Evolutionary conservation across 208 protist species (phyloP), one percentile per base, ranked within the genome.

Genomic region (Acanthamoeba triangularis): DNA sequence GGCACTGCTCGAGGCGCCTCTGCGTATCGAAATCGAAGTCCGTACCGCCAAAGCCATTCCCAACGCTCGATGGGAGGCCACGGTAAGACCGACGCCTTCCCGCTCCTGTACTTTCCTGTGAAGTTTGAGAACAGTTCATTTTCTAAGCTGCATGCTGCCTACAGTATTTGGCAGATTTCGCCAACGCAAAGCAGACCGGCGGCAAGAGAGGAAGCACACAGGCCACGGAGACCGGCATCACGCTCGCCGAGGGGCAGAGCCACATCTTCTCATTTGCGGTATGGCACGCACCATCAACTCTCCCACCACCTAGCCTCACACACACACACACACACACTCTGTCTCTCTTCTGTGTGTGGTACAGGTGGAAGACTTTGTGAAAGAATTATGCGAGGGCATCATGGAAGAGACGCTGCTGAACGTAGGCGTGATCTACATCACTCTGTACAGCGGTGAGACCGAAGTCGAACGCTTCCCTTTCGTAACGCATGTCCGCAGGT

Each of bases 401-500:
- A 28, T 28, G 35, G 84, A 91, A n/a, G 49, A 91, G 52, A 49
- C 44, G n/a, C 6, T 91, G 28, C 35, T 91, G 84, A 91, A 91
- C 33, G 84, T 91, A 11, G 84, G 56, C 20, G 84, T 91, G 44
- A 37, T 91, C 23, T 91, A 91, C 84, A 37, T 91, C 47, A 91
- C n/a, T 25, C 59, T 91, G 23, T 91, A 72, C 84, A 91, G 84
- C 49, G 84, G 59, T 23, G 84, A 67, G 52, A 61, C 49, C 59
- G 84, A 91, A 25, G 54, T 91, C 44, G 84, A 61, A 20, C 49
- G 84, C 30, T 91, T 91, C 59, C 84, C 84, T 25, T 91, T 91
- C 20, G 84, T 91, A 35, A 72, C 56, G 18, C 49, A 91, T 35
- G n/a, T 91, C 44, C 49, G 84, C n/a, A 91, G 84, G 84, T 72